Evolutionary conservation across 1,284 basidiomycete genomes (phyloP), one percentile per base, ranked within the genome.

Genomic region (Termitomyces sp.): DNA sequence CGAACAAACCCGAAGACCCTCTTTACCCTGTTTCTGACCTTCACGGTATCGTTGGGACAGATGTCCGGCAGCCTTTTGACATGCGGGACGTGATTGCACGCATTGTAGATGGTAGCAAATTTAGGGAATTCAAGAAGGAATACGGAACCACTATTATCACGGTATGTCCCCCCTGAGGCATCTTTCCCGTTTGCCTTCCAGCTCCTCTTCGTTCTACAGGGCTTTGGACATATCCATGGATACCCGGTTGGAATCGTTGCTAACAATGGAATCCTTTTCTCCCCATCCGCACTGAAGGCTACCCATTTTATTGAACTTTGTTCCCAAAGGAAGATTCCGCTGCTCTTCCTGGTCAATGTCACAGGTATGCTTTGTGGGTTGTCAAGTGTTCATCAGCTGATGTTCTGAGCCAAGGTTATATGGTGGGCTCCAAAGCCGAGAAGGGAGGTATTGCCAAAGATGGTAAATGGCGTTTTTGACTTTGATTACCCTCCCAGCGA

Each of bases 361-460:
- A 93, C 91, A 4, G 86, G 86, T 80, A 54, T 19, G 70, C n/a
- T 50, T 31, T 19, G 31, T 26, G 14, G 37, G 47, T 24, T 31
- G 10, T 28, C 10, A 5, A 30, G 38, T 43, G 7, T 39, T 11
- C 2, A 40, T 37, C 16, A 5, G 24, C 42, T 55, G 48, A 55
- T 44, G 40, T 11, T 42, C 21, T 50, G 26, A 46, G 26, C 35
- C 18, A 51, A 83, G 86, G 91, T 13, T 96, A 96, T 66, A 95
- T 96, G 93, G 93, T 97, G 7, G 93, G 93, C 14, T 92, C 91
- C 33, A 94, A 93, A 62, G 93, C 93, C 24, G 93, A 97, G 72
- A 81, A 81, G 57, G 90, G 91, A n/a, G 94, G 94, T 1, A 97
- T 97, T 60, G 94, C 94, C 13, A 97, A 97, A 72, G 93, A 97